Evolutionary conservation across 2,329 filamentous ascomycete genomes (phyloP).

Genomic region (Paradendryphiella salina): DNA sequence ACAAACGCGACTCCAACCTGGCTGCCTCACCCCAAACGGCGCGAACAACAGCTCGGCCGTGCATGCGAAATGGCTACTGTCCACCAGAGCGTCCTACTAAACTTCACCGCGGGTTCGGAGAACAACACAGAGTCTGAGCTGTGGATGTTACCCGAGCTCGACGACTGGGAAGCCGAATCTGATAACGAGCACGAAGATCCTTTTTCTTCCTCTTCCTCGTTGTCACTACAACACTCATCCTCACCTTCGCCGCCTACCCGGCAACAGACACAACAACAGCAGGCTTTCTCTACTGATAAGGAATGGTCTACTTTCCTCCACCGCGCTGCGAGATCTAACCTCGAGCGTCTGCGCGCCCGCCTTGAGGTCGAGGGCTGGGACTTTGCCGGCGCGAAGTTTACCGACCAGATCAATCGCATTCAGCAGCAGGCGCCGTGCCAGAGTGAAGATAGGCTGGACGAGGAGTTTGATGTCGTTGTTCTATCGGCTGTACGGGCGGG

Average conservation of each 20-base stretch:
- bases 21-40: constrained; percentile 16
- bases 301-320: constrained; percentile 28
- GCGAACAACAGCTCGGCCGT: constrained; percentile 2
- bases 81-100: constrained; percentile 34
- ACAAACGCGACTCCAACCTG: constrained; percentile 15
- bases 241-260: neutral
- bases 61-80: constrained; percentile 15
- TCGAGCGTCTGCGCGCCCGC: constrained; percentile 32
- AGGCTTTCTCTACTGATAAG: neutral
- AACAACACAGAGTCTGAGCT: constrained; percentile 30
- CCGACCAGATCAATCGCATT: constrained; percentile 23
- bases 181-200: neutral
- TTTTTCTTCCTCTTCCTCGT: neutral
- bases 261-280: neutral
- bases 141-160: constrained; percentile 41
- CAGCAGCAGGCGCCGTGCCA: constrained; percentile 12
- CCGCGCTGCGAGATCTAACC: constrained; percentile 36
- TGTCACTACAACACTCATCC: neutral
- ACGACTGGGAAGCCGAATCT: constrained; percentile 33
- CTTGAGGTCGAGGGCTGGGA: constrained; percentile 44
- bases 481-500: constrained; percentile 16
- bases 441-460: constrained; percentile 37
- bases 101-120: constrained; percentile 17
- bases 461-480: constrained; percentile 44
- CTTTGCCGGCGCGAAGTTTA: constrained; percentile 37